Base-by-base conservation (phyloP, 305 asterid species). In the Fraxinus velutina region DNA sequence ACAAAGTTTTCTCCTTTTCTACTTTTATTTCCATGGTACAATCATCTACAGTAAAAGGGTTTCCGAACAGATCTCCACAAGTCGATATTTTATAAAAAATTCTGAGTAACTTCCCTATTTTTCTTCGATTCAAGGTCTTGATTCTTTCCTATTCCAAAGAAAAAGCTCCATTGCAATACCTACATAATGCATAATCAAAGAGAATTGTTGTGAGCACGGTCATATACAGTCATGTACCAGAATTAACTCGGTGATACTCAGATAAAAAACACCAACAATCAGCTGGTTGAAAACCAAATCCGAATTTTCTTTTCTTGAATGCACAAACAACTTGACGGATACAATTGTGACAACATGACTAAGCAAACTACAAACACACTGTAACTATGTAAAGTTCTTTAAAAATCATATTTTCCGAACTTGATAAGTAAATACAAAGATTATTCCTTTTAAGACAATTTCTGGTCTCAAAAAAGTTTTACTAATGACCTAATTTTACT, bases 161-260 rank as follows among this genome's bases (percentile, higher is more conserved):
- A 83, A 94, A 94, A 39, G 88, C 89, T 70, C 97, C 97, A 82
- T 84, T 84, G 92, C 98, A 94, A 77, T 91, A 94, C 96, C 96
- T 93, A 96, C 85, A 79, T 72, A 21, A 50, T 66, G 39, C 1
- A 27, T 27, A 70, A 73, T 66, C 29, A 13, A 75, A 52, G 75
- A 68, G 7, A 17, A 17, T 17, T 55, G 24, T 55, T 55, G 66
- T 8, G 5, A 22, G 15, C 30, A 8, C 8, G 30, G 8, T 60
- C 30, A 9, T 60, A 21, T 60, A 19, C 30, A 21, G 15, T 21
- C 30, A 60, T 21, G 8, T 55, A 55, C 32, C 15, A 8, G 32
- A 9, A 60, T 6, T 19, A 6, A 52, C 22, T 52, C 62, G 62
- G 62, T 50, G 62, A 50, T 15, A n/a, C 62, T 50, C 22, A n/a